These are phyloP conservation scores for Coemansia aciculifera DNA, from an alignment of 192 early-diverging fungal genomes.

Conservation along the genomic window DNA sequence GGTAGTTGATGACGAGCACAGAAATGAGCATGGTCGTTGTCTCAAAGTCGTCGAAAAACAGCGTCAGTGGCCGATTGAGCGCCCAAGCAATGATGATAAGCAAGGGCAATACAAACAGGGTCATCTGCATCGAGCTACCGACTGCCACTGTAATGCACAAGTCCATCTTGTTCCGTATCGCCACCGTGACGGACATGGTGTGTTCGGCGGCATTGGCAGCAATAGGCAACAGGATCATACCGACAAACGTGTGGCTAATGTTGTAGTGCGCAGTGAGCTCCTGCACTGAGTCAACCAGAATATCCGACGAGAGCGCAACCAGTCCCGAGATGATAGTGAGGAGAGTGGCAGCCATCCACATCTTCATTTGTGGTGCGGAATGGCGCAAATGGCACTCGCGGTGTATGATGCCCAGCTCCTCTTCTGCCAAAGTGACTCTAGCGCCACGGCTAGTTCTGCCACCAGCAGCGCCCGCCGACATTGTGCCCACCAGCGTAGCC, in stretches of 20 bases:
- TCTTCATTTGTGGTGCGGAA: conserved; percentile 56
- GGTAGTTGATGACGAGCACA: conserved; percentile 80
- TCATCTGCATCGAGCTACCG: conserved; percentile 86
- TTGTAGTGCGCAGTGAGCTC: conserved; percentile 61
- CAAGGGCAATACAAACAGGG: conserved; percentile 72
- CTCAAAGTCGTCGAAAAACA: conserved; percentile 85
- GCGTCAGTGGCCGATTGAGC: conserved; percentile 66
- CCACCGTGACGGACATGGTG: conserved; percentile 79
- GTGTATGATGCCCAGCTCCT: conserved; percentile 6
- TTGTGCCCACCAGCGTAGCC: conserved; percentile 1
- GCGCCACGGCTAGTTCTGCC: background rate
- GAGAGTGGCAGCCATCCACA: conserved; percentile 59
- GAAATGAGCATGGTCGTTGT: conserved; percentile 81
- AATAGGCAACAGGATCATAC: conserved; percentile 87
- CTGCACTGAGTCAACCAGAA: conserved; percentile 68
- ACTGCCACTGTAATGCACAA: conserved; percentile 72
- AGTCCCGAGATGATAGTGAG: conserved; percentile 64
- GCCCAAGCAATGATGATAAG: conserved; percentile 83
- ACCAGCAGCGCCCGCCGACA: background rate
- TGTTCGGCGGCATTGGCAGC: conserved; percentile 89
- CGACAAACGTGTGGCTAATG: conserved; percentile 83
- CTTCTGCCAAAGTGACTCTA: background rate
- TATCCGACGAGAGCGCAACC: conserved; percentile 78
- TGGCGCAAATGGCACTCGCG: conserved; percentile 19
- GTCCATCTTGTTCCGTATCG: conserved; percentile 90